These are phyloP conservation scores for Coprinopsis cinerea DNA, from an alignment of 768 basidiomycete species.

Conservation along the genomic window DNA sequence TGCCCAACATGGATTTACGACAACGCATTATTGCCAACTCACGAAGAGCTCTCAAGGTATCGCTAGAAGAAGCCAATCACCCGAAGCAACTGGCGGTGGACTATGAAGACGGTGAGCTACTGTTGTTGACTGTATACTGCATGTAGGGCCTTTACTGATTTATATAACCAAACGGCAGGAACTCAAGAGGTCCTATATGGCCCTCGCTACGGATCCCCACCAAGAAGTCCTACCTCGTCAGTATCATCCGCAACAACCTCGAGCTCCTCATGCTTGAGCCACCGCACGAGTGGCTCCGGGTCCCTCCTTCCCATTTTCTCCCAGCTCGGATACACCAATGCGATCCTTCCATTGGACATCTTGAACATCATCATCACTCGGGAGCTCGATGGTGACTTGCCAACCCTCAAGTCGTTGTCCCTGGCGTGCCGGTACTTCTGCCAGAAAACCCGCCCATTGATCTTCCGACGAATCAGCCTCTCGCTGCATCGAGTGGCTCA, in stretches of 20 bases:
- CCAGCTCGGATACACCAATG: not conserved
- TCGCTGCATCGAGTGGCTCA: not conserved
- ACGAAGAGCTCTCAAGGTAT: no score
- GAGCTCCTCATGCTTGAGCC: not conserved
- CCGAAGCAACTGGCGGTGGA: no score
- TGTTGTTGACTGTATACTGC: no score
- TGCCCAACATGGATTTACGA: no score
- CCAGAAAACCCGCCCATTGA: not conserved
- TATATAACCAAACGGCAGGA: no score
- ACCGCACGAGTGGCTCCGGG: not conserved
- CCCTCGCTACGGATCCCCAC: not conserved
- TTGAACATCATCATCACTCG: not conserved
- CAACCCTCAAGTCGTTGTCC: conserved; percentile 3
- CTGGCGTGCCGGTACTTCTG: conserved; percentile 6
- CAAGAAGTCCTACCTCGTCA: not conserved
- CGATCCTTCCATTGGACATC: conserved; percentile 3
- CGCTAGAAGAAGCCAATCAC: no score
- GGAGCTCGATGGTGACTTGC: not conserved
- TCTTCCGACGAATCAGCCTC: conserved; percentile 4
- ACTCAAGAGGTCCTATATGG: not conserved
- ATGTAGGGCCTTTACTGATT: no score
- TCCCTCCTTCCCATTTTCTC: not conserved
- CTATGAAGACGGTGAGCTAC: no score
- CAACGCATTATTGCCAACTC: no score
- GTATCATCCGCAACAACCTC: not conserved